A percentile compares a stretch with the other conserved stretches of the same genome.
These are phyloP conservation scores for Trichosanthes cucumerina DNA, from an alignment of 306 rosid genomes.

Conservation along the genomic window DNA sequence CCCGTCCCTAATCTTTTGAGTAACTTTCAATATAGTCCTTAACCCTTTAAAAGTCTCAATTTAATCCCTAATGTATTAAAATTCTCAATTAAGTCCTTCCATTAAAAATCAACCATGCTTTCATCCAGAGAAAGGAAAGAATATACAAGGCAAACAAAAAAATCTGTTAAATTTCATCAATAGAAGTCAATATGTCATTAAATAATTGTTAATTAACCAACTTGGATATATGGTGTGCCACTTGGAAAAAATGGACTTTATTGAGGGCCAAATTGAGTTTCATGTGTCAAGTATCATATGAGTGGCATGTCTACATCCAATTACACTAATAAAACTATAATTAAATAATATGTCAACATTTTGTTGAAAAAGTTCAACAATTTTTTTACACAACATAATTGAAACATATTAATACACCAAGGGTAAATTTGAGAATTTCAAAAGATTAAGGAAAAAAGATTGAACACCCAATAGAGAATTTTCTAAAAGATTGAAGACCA, in stretches of 20 bases:
- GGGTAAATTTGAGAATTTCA: too few relatives aligned
- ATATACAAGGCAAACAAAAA: neutral
- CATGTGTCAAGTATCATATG: too few relatives aligned
- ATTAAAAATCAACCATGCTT: neutral
- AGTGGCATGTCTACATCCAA: neutral
- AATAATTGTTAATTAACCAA: neutral
- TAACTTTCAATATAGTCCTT: neutral
- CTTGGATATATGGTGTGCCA: neutral
- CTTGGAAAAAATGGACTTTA: neutral
- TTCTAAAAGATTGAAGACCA: too few relatives aligned
- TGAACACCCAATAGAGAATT: too few relatives aligned
- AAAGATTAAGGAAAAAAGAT: too few relatives aligned
- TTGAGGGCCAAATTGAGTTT: too few relatives aligned
- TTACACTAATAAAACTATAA: too few relatives aligned
- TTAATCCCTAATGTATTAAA: neutral
- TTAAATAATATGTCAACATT: too few relatives aligned
- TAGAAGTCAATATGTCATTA: neutral
- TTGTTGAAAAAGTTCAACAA: neutral
- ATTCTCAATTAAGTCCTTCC: neutral
- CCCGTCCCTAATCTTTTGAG: neutral
- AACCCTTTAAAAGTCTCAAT: neutral
- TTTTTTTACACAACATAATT: neutral
- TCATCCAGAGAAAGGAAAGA: neutral
- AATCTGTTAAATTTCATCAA: neutral
- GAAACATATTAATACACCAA: too few relatives aligned